phyloP scores from a whole-genome alignment of 176 grass and related monocot species.

The Eragrostis nindensis region DNA sequence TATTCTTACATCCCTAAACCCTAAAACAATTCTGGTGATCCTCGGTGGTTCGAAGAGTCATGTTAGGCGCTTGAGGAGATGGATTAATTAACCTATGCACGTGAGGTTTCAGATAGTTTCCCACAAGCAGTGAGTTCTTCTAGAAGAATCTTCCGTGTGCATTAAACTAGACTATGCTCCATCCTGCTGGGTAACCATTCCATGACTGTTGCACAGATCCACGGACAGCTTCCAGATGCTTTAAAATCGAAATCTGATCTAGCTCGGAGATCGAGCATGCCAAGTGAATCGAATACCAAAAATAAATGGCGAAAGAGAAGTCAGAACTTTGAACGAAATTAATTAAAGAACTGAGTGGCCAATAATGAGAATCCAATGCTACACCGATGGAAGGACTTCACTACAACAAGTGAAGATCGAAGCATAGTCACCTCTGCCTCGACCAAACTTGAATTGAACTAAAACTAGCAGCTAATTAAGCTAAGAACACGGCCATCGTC shows the following conservation, averaged over 20 bases:
- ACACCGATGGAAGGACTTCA: background rate
- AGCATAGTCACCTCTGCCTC: background rate
- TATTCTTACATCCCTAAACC: too few species aligned
- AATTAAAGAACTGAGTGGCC: background rate
- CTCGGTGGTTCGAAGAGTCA: too few species aligned
- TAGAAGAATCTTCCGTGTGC: background rate
- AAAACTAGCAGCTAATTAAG: background rate
- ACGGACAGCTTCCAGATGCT: background rate
- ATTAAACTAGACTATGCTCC: slow-evolving; percentile 21
- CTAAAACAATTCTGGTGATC: too few species aligned
- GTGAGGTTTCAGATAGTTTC: slow-evolving; percentile 3
- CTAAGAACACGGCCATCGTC: background rate
- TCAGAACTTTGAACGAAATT: background rate
- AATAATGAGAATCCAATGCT: slow-evolving; percentile 4
- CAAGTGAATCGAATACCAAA: too few species aligned
- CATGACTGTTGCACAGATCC: background rate
- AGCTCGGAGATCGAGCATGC: background rate
- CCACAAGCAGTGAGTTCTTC: background rate
- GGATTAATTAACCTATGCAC: too few species aligned
- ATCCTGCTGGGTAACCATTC: background rate
- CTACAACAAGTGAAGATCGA: background rate
- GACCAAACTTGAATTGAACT: slow-evolving; percentile 8
- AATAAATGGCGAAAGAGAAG: too few species aligned
- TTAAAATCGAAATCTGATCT: background rate
- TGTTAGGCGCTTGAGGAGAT: too few species aligned